Conservation (phyloP, 495 filamentous ascomycete genomes). For the Aspergillus steynii region DNA sequence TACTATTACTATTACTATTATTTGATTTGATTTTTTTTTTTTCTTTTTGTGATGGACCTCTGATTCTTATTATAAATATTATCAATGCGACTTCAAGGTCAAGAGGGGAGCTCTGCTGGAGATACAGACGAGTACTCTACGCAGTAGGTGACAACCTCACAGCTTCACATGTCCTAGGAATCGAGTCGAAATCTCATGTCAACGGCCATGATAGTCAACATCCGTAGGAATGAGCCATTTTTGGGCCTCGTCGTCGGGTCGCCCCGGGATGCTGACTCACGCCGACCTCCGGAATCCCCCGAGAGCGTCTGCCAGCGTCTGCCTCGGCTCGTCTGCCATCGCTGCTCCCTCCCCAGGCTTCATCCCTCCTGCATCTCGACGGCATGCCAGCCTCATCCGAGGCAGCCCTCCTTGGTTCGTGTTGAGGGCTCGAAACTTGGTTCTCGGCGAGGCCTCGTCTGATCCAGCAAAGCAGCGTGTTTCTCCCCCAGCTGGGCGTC, state of each 20-base stretch:
- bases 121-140: too few relatives aligned
- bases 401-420: too few relatives aligned
- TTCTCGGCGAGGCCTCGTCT: too few relatives aligned
- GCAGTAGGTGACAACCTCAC: too few relatives aligned
- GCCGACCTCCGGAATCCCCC: background rate
- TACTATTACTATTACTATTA: too few relatives aligned
- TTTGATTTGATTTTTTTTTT: background rate
- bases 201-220: too few relatives aligned
- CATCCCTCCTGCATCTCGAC: background rate
- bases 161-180: background rate
- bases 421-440: too few relatives aligned
- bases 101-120: too few relatives aligned
- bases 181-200: background rate
- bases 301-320: background rate
- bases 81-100: too few relatives aligned
- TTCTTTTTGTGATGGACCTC: background rate
- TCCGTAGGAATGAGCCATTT: slow-evolving; percentile 1
- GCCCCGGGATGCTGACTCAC: background rate
- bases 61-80: too few relatives aligned
- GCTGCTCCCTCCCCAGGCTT: background rate
- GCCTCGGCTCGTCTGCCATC: background rate
- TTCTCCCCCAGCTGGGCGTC: too few relatives aligned
- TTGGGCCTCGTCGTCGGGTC: background rate
- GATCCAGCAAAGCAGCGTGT: too few relatives aligned
- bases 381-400: background rate